phyloP scores from a whole-genome alignment of 495 filamentous ascomycete species.

The Penicillium waksmanii region DNA sequence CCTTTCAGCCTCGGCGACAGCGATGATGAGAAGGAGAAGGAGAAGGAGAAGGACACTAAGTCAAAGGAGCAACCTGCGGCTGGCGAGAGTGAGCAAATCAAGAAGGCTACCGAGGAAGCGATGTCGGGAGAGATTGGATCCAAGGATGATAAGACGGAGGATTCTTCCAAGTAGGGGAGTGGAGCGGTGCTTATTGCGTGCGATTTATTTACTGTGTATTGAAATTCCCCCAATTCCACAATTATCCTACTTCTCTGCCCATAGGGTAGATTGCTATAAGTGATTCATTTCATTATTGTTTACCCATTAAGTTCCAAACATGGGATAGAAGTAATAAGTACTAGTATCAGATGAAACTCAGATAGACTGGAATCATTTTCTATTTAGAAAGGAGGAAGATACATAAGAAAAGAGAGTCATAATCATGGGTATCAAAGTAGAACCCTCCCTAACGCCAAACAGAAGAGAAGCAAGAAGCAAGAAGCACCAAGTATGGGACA shows the following conservation, averaged over 20 bases:
- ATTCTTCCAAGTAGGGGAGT: constrained; percentile 35
- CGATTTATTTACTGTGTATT: constrained; percentile 9
- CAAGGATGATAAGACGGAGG: constrained; percentile 30
- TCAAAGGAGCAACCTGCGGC: constrained; percentile 61
- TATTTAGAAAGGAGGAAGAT: background rate
- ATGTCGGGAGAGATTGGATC: constrained; percentile 36
- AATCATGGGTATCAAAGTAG: constrained; percentile 1
- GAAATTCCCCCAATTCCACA: constrained; percentile 9
- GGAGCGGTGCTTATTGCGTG: background rate
- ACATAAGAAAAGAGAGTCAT: background rate
- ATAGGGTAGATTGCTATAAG: background rate
- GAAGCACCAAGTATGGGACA: too few relatives aligned
- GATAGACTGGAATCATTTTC: background rate
- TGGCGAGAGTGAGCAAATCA: constrained; percentile 70
- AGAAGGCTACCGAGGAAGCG: constrained; percentile 70
- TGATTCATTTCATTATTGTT: background rate
- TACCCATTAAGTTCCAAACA: background rate
- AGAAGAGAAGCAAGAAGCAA: background rate
- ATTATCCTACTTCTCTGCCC: background rate
- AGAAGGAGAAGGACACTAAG: constrained; percentile 80
- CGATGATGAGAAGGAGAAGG: constrained; percentile 92
- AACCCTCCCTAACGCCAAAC: background rate
- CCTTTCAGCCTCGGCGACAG: constrained; percentile 96
- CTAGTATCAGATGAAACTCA: too few relatives aligned
- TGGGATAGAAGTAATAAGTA: background rate